Evolutionary conservation across 1,284 basidiomycete species (phyloP), one percentile per base, ranked within the genome.

Genomic region (Tremellales sp.): DNA sequence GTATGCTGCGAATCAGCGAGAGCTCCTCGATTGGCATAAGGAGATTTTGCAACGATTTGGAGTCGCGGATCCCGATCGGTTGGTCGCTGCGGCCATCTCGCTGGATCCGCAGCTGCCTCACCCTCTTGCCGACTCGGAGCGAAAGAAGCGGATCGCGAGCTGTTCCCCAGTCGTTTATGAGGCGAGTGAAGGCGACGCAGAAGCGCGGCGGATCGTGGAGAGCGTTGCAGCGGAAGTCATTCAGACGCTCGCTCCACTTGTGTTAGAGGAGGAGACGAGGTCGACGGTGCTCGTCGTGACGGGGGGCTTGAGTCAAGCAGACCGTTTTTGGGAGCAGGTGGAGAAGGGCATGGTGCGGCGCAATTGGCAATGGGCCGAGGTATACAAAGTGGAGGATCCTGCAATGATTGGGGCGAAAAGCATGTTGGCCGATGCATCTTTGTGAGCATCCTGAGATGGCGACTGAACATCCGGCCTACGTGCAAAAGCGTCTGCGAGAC

Each of bases 171-270:
- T 48, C 4, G 32, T 53, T 14, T 6, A 1, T 0, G 54, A 45
- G 1, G 54, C 51, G 12, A n/a, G n/a, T 10, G 39, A 26, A 1
- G 48, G 27, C 3, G 51, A 53, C 33, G 31, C 14, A 3, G 54
- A 47, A 26, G 54, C 54, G 1, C 3, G 16, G 2, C 21, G 47
- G 6, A n/a, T 50, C 1, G 29, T 55, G 16, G 19, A 18, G 5
- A 29, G 21, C 13, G 43, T 54, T 22, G 58, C 56, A 21, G 39
- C 14, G 9, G 42, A 51, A 50, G 57, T 59, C 21, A 50, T 48
- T 29, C 51, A 47, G 13, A 41, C 22, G 5, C 47, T 56, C 21
- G 33, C 41, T 12, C 51, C 57, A 25, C 35, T 56, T 13, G 31
- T 50, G 3, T 39, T 16, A 19, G 35, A 25, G 6, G 18, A 25